phyloP scores from a whole-genome alignment of 2,329 filamentous ascomycete species.

The Ophioceras dolichostomum region DNA sequence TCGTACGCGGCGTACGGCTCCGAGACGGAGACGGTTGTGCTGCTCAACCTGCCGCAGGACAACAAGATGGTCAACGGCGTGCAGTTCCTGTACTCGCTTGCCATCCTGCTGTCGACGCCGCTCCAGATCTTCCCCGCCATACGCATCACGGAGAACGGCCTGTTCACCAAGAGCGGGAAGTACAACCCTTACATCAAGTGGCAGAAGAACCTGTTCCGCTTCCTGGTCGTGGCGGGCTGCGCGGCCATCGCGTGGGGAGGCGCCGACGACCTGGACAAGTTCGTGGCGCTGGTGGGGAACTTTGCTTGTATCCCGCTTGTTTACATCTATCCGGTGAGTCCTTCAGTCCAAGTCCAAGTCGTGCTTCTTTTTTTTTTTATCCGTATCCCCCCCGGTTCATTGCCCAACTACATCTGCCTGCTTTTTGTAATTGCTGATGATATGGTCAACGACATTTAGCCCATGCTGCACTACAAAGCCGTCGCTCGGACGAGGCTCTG shows the following conservation, averaged over 20 bases:
- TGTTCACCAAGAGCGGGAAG: slow-evolving; percentile 90
- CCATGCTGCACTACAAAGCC: slow-evolving; percentile 76
- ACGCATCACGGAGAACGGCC: slow-evolving; percentile 85
- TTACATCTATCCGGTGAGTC: slow-evolving; percentile 90
- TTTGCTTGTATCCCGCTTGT: slow-evolving; percentile 97
- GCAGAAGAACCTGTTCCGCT: slow-evolving; percentile 97
- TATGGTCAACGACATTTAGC: no score
- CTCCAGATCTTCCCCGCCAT: slow-evolving; percentile 97
- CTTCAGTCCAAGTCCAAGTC: neutral
- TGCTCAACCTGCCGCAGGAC: slow-evolving; percentile 93
- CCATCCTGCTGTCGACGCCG: slow-evolving; percentile 91
- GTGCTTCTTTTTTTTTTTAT: neutral
- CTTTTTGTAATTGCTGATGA: no score
- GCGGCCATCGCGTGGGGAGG: slow-evolving; percentile 84
- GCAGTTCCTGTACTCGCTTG: slow-evolving; percentile 93
- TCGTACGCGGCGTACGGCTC: slow-evolving; percentile 96
- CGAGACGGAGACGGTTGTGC: slow-evolving; percentile 88
- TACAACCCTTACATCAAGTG: slow-evolving; percentile 99
- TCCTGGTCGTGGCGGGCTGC: slow-evolving; percentile 80
- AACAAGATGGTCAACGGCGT: slow-evolving; percentile 91
- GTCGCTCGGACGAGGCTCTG: slow-evolving; percentile 60
- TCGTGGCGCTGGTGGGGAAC: slow-evolving; percentile 89
- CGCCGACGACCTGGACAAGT: slow-evolving; percentile 90
- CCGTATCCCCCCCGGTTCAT: neutral
- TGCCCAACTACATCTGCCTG: neutral